Evolutionary conservation across 2,329 filamentous ascomycete species (phyloP), one percentile per base, ranked within the genome.

Genomic region (Xylariaceae sp.): DNA sequence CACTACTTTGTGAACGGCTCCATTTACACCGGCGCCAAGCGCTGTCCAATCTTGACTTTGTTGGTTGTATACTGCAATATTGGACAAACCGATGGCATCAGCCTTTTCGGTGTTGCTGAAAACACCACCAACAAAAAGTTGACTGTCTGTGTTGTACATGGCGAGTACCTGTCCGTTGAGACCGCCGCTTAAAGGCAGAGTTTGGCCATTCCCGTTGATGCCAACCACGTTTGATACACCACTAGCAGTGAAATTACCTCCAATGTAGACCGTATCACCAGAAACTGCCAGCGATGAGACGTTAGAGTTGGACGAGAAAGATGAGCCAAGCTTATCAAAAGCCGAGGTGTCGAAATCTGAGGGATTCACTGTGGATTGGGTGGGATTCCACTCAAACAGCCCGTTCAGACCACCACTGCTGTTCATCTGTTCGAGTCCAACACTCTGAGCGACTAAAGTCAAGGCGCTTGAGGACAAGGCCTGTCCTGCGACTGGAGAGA

Each of bases 391-490:
- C 59, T 97, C 93, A 63, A 87, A 97, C 2, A 98, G 71, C 7
- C 90, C 90, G 61, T 96, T 96, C 42, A 98, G 71, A 3, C 87
- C 88, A 40, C 86, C 87, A 37, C 83, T 87, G 3, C 86, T 85
- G 52, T 82, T 83, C 54, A 84, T 76, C 37, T 88, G 72, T 19
- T 74, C 83, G 64, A 96, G 95, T 8, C 85, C 82, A 33, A 97
- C 82, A 45, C 86, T 80, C 61, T 94, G 91, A 7, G 93, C 93
- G n/a, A 98, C 93, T 53, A 97, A 71, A 1, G 85, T 86, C 62
- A 93, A 72, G 44, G 78, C 67, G 6, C 57, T 47, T 19, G 56
- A 73, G 2, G 74, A 67, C 25, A 82, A 67, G 11, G 68, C 68
- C 64, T 90, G 86, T 32, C 79, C 82, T 23, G 76, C 64, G 19